Conservation (phyloP, 2,329 filamentous ascomycete species). For the Cordyceps tenuipes region DNA sequence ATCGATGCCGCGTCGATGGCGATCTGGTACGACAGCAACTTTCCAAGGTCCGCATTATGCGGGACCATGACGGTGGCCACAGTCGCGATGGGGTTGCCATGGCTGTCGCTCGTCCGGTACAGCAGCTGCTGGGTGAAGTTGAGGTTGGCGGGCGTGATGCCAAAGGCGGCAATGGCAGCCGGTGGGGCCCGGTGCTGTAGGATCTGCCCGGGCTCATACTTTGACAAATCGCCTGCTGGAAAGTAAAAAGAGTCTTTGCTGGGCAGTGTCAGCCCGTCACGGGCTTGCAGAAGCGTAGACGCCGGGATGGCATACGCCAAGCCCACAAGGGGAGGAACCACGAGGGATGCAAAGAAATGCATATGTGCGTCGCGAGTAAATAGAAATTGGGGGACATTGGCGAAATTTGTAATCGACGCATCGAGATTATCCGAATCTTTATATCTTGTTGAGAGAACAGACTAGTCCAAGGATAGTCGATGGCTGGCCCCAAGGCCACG, state of each 20-base stretch:
- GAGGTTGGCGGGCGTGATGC: slow-evolving; percentile 16
- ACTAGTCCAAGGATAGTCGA: neutral
- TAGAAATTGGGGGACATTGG: neutral
- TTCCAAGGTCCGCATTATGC: slow-evolving; percentile 18
- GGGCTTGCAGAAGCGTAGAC: neutral
- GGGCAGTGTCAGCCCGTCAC: slow-evolving; percentile 20
- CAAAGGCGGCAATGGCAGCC: slow-evolving; percentile 11
- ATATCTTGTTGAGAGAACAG: neutral
- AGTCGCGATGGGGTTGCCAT: slow-evolving; percentile 26
- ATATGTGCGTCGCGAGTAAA: neutral
- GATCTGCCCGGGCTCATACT: slow-evolving; percentile 11
- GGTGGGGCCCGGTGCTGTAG: slow-evolving; percentile 13
- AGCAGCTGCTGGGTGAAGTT: slow-evolving; percentile 25
- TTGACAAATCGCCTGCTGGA: slow-evolving; percentile 3
- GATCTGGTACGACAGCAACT: slow-evolving; percentile 34
- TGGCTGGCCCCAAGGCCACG: neutral
- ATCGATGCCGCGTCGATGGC: slow-evolving; percentile 31
- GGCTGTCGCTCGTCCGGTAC: slow-evolving; percentile 30
- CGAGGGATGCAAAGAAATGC: neutral
- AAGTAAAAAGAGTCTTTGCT: slow-evolving; percentile 16
- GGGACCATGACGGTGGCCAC: slow-evolving; percentile 32
- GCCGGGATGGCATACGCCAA: neutral
- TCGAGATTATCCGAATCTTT: neutral
- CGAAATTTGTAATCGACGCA: neutral
- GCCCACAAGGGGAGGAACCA: neutral